Conservation (phyloP, 1,284 basidiomycete genomes). For the Vanrija sp. region DNA sequence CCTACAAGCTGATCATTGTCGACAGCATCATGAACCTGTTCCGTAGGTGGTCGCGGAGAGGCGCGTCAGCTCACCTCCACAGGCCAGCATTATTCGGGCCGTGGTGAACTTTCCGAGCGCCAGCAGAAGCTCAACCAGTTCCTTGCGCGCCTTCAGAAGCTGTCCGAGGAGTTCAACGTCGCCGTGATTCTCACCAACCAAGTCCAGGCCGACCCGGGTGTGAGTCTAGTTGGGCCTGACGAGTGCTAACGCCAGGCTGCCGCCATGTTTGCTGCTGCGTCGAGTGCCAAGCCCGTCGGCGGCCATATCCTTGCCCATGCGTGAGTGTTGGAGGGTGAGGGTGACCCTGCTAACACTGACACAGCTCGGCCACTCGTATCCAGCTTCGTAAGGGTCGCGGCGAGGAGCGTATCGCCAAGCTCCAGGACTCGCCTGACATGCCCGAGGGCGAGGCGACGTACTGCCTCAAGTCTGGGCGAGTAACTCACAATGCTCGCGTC, state of each 20-base stretch:
- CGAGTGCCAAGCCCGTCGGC: slow-evolving; percentile 77
- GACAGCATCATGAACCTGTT: slow-evolving; percentile 95
- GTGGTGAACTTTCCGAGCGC: slow-evolving; percentile 86
- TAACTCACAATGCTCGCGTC: not conserved
- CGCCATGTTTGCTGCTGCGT: slow-evolving; percentile 88
- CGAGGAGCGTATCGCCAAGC: slow-evolving; percentile 91
- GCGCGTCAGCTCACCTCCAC: slow-evolving; percentile 5
- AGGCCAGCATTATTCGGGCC: slow-evolving; percentile 77
- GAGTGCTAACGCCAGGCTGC: slow-evolving; percentile 53
- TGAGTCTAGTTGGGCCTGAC: slow-evolving; percentile 10
- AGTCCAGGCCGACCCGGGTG: slow-evolving; percentile 82
- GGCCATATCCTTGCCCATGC: slow-evolving; percentile 49
- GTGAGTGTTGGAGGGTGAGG: slow-evolving; percentile 21
- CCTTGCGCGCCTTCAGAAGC: slow-evolving; percentile 80
- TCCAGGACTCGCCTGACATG: slow-evolving; percentile 86
- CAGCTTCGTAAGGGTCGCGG: slow-evolving; percentile 66
- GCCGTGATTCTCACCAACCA: slow-evolving; percentile 86
- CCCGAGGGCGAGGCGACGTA: slow-evolving; percentile 90
- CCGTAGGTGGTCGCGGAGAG: slow-evolving; percentile 48
- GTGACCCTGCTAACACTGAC: not conserved
- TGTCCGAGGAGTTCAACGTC: slow-evolving; percentile 82
- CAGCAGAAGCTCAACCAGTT: slow-evolving; percentile 67
- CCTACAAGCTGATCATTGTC: slow-evolving; percentile 53
- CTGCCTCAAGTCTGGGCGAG: slow-evolving; percentile 57
- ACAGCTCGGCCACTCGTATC: slow-evolving; percentile 41